Evolutionary conservation across 139 green algal genomes (phyloP).

Genomic region (Edaphochlamys debaryana): DNA sequence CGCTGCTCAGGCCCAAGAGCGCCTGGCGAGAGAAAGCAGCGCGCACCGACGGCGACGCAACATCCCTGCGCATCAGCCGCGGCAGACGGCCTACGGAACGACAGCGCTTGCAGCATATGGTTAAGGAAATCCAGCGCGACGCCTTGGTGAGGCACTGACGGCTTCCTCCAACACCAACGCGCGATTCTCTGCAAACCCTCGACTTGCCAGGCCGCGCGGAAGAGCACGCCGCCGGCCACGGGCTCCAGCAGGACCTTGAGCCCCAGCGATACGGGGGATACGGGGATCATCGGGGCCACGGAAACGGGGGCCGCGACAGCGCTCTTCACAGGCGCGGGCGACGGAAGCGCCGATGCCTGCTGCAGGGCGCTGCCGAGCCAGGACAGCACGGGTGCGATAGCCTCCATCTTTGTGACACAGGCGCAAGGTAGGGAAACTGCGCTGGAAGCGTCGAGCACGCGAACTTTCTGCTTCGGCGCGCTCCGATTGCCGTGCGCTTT

Average conservation of each 20-base stretch:
- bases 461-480: too few species aligned
- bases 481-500: too few species aligned
- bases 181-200: not conserved
- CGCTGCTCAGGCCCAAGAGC: not conserved
- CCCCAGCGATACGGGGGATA: not conserved
- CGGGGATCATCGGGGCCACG: not conserved
- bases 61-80: not conserved
- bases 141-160: too few species aligned
- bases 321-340: not conserved
- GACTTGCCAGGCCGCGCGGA: slow-evolving; percentile 18
- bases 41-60: not conserved
- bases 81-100: not conserved
- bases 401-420: too few species aligned
- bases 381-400: too few species aligned
- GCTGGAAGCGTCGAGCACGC: too few species aligned
- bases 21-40: not conserved
- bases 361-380: too few species aligned
- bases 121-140: not conserved
- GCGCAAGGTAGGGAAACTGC: too few species aligned
- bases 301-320: too few species aligned
- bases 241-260: slow-evolving; percentile 28
- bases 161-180: not conserved
- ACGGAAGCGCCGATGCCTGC: too few species aligned
- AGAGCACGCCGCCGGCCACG: not conserved
- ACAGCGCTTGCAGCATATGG: not conserved